Evolutionary conservation across 441 rosid species (phyloP).

Genomic region (Populus hybrid): DNA sequence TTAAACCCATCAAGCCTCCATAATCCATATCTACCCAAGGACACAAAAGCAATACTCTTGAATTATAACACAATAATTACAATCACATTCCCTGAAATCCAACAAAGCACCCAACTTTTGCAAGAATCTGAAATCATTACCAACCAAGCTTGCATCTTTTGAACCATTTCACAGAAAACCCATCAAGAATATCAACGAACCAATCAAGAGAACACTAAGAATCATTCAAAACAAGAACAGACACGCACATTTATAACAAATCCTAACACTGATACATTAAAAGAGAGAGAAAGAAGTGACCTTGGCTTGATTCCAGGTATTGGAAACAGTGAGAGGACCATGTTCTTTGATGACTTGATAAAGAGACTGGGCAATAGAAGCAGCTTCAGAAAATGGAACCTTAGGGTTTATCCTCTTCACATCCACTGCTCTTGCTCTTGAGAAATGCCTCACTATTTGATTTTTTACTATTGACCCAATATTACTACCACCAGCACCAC

Average conservation of each 20-base stretch:
- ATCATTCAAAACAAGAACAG: too few species aligned
- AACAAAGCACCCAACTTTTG: background rate
- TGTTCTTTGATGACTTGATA: conserved; percentile 56
- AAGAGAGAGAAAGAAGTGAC: conserved; percentile 23
- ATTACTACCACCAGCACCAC: background rate
- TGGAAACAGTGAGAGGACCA: conserved; percentile 77
- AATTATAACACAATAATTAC: background rate
- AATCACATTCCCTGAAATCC: background rate
- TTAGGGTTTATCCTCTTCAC: conserved; percentile 91
- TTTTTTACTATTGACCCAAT: conserved; percentile 11
- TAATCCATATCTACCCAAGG: background rate
- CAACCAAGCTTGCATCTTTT: background rate
- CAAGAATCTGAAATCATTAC: background rate
- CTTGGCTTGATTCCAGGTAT: conserved; percentile 77
- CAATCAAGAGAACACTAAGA: background rate
- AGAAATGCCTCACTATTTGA: conserved; percentile 55
- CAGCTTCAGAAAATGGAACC: conserved; percentile 78
- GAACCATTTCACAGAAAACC: background rate
- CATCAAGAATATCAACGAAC: background rate
- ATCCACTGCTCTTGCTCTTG: conserved; percentile 66
- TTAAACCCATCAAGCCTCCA: background rate
- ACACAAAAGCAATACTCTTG: background rate
- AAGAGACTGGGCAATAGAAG: conserved; percentile 61
- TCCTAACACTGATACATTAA: background rate
- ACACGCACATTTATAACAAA: too few species aligned